These are phyloP conservation scores for Chenopodium berlandieri DNA, from an alignment of 148 eudicot species.

Conservation along the genomic window DNA sequence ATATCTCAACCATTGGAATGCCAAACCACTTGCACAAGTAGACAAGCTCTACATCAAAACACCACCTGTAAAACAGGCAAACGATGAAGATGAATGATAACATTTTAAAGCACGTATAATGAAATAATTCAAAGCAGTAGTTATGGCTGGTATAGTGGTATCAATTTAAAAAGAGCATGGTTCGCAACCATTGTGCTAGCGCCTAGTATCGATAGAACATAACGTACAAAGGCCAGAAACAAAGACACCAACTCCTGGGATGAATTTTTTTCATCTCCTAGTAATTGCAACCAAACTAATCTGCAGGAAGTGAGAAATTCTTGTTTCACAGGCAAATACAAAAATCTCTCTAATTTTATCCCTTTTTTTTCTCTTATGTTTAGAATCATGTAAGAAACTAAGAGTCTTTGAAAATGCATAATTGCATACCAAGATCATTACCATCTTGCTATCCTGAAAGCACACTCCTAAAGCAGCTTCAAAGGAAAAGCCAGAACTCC, in stretches of 20 bases:
- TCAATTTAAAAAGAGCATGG: neutral
- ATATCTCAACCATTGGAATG: slow-evolving; percentile 71
- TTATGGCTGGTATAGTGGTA: neutral
- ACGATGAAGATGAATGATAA: neutral
- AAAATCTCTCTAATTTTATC: neutral
- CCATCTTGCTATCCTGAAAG: neutral
- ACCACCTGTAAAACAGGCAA: slow-evolving; percentile 64
- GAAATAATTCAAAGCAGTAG: neutral
- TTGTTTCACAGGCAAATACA: neutral
- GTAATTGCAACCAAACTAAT: neutral
- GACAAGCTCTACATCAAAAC: slow-evolving; percentile 91
- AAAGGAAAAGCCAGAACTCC: neutral
- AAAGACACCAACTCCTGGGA: neutral
- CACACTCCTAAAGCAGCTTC: neutral
- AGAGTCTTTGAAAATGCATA: too few relatives aligned
- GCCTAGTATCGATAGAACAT: neutral
- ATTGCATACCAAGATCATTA: neutral
- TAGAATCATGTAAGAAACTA: neutral
- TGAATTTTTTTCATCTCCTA: neutral
- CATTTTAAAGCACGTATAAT: neutral
- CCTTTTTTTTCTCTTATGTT: neutral
- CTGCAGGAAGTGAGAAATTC: neutral
- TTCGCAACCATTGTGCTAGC: neutral
- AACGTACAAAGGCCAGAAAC: neutral
- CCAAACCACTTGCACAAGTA: slow-evolving; percentile 77